A percentile compares a stretch with the other conserved stretches of the same genome.
These are phyloP conservation scores for Xylariaceae sp. DNA, from an alignment of 2,329 filamentous ascomycete species.

Conservation along the genomic window DNA sequence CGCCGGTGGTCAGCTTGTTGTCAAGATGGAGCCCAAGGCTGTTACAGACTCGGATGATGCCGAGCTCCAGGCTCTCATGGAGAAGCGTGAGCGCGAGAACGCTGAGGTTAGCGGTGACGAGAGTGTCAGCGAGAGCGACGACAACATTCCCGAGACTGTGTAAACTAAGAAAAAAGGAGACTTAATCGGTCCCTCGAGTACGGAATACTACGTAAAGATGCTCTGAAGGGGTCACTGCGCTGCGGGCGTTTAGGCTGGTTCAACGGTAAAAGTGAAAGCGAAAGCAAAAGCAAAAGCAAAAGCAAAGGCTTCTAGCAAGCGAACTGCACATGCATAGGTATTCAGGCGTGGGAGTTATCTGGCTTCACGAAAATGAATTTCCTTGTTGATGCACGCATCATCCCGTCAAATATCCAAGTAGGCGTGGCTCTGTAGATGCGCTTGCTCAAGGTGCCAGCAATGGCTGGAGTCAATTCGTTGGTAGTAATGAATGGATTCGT, in stretches of 20 bases:
- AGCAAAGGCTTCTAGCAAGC: constrained; percentile 22
- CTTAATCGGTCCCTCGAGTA: constrained; percentile 12
- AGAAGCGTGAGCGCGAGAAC: constrained; percentile 97
- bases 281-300: too few relatives aligned
- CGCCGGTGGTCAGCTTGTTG: constrained; percentile 72
- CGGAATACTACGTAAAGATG: constrained; percentile 18
- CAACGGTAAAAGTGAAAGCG: constrained; percentile 1
- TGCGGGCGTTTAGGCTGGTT: constrained; percentile 13
- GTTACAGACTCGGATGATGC: constrained; percentile 98
- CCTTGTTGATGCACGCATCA: constrained; percentile 2
- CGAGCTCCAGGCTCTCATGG: constrained; percentile 95
- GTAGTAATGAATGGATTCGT: constrained; percentile 13
- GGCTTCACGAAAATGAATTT: constrained; percentile 7
- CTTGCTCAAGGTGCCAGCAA: neutral
- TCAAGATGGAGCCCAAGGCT: constrained; percentile 99
- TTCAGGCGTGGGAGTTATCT: constrained; percentile 1
- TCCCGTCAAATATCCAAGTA: neutral
- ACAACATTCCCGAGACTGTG: constrained; percentile 61
- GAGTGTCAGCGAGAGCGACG: constrained; percentile 91
- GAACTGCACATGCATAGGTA: constrained; percentile 14
- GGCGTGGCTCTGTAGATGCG: constrained; percentile 1
- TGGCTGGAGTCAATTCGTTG: constrained; percentile 3
- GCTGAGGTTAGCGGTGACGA: constrained; percentile 97
- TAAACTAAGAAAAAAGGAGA: constrained; percentile 26
- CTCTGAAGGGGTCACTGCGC: constrained; percentile 3